These are phyloP conservation scores for Calophaca sinica DNA, from an alignment of 306 rosid genomes.

Conservation along the genomic window DNA sequence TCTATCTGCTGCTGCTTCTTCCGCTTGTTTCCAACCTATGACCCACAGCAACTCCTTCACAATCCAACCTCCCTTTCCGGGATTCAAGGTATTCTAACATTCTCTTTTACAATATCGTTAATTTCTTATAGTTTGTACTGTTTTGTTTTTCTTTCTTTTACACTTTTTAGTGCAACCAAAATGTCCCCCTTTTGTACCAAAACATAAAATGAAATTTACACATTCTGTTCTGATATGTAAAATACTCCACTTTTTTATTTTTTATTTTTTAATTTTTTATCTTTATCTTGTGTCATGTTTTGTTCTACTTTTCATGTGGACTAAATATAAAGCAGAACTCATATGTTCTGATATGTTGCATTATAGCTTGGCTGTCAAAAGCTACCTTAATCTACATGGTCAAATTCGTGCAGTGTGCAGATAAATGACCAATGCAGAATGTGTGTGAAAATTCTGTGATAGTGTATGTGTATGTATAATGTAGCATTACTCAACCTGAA, in stretches of 20 bases:
- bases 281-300: background rate
- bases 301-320: background rate
- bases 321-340: background rate
- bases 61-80: conserved; percentile 43
- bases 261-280: too few species aligned
- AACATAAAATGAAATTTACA: too few species aligned
- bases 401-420: background rate
- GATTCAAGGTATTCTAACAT: conserved; percentile 56
- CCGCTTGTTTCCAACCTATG: conserved; percentile 54
- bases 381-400: background rate
- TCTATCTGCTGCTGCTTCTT: conserved; percentile 52
- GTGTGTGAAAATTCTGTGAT: background rate
- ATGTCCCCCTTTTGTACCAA: background rate
- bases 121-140: background rate
- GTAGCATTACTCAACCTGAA: conserved; percentile 24
- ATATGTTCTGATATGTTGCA: background rate
- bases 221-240: background rate
- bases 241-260: background rate
- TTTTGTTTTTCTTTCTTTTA: background rate
- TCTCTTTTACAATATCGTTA: background rate
- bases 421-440: background rate
- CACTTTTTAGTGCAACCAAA: background rate
- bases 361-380: background rate
- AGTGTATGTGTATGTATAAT: background rate
- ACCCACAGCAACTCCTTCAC: conserved; percentile 40